phyloP scores from a whole-genome alignment of 1,139 yeast species.

The Eremothecium cymbalariae region DNA sequence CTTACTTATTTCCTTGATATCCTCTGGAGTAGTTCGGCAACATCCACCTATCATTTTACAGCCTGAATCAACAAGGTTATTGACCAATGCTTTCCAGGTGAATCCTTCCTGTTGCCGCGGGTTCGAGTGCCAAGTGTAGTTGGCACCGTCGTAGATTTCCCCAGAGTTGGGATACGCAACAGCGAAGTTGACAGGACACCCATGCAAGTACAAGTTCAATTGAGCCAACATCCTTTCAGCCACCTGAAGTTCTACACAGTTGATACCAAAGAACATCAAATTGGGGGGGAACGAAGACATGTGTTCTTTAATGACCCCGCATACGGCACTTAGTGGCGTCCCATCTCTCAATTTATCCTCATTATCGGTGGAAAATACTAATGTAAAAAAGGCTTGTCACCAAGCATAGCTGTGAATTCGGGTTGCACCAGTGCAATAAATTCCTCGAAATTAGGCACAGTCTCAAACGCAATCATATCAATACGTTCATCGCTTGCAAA shows the following conservation, averaged over 20 bases:
- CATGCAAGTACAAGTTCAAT: constrained; percentile 7
- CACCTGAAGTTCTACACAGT: constrained; percentile 11
- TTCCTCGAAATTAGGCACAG: constrained; percentile 15
- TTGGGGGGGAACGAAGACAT: constrained; percentile 25
- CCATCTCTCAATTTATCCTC: constrained; percentile 14
- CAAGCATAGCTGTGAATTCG: constrained; percentile 3
- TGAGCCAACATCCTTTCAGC: constrained; percentile 8
- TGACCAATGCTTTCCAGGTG: constrained; percentile 12
- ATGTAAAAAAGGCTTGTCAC: constrained; percentile 13
- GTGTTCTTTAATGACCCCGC: constrained; percentile 31
- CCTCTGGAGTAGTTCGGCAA: constrained; percentile 14
- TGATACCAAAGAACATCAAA: constrained; percentile 12
- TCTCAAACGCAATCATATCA: constrained; percentile 15
- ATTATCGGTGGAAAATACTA: constrained; percentile 11
- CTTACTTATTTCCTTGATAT: constrained; percentile 10
- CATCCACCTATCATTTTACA: constrained; percentile 17
- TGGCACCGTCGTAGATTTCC: constrained; percentile 11
- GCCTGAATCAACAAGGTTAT: constrained; percentile 5
- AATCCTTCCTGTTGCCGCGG: neutral
- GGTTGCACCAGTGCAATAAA: constrained; percentile 9
- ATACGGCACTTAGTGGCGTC: constrained; percentile 8
- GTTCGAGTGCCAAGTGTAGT: constrained; percentile 9
- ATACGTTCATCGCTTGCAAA: constrained; percentile 10
- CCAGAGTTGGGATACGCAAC: constrained; percentile 16
- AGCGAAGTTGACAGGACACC: constrained; percentile 5